Evolutionary conservation across 306 rosid species (phyloP).

Genomic region (Lathyrus aphaca): DNA sequence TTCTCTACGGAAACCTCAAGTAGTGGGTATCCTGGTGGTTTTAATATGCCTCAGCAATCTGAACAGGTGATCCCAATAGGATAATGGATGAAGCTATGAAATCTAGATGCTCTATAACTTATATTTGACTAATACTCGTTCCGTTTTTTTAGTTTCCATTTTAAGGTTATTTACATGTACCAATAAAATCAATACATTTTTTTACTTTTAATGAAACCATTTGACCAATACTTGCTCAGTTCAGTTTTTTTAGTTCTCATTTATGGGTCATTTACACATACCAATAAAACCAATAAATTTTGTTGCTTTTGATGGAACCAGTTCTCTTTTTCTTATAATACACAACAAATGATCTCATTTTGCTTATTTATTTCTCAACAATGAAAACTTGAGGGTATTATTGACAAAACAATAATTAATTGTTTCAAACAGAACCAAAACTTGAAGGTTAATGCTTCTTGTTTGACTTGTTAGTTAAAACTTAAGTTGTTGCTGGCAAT

Average conservation of each 20-base stretch:
- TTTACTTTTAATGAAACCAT: background rate
- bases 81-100: constrained; percentile 32
- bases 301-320: background rate
- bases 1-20: constrained; percentile 52
- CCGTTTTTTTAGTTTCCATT: background rate
- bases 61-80: constrained; percentile 64
- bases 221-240: background rate
- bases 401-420: background rate
- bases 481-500: constrained; percentile 30
- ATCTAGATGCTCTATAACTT: constrained; percentile 21
- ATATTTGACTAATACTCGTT: background rate
- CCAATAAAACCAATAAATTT: background rate
- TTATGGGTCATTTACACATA: background rate
- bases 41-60: constrained; percentile 51
- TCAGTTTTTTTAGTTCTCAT: background rate
- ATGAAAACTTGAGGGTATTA: background rate
- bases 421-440: too few species aligned
- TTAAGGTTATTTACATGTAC: background rate
- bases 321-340: background rate
- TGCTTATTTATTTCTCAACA: background rate
- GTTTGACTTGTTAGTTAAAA: constrained; percentile 29
- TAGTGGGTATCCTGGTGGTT: constrained; percentile 47
- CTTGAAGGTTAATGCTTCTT: constrained; percentile 13
- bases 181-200: background rate
- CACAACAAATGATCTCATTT: background rate